Conservation (phyloP, 2,329 filamentous ascomycete genomes). For the Aspergillus tamarii region DNA sequence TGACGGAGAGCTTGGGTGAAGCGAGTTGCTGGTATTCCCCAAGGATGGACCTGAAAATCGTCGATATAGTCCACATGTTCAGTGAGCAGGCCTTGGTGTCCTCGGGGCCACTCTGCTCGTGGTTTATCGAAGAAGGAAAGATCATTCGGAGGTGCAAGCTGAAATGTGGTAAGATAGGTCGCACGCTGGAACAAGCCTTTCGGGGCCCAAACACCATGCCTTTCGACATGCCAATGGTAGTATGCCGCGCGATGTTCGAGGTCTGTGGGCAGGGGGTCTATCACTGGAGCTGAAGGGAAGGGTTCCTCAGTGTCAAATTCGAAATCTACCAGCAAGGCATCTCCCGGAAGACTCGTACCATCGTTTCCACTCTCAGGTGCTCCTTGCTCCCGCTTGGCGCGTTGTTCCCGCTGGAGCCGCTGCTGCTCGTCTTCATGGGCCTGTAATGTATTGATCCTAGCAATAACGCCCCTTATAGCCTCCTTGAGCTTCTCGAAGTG, state of each 20-base stretch:
- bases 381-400: background rate
- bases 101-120: background rate
- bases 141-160: background rate
- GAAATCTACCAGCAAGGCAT: background rate
- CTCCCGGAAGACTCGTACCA: background rate
- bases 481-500: background rate
- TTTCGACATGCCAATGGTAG: background rate
- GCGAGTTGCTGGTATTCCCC: background rate
- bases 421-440: background rate
- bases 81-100: background rate
- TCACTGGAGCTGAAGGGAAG: background rate
- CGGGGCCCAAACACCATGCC: background rate
- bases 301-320: background rate
- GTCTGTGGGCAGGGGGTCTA: background rate
- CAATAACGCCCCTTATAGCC: background rate
- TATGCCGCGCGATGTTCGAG: background rate
- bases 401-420: background rate
- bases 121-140: background rate
- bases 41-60: background rate
- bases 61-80: background rate
- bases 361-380: accelerated
- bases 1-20: background rate
- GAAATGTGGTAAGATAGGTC: background rate
- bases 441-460: background rate
- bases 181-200: background rate